phyloP scores from a whole-genome alignment of 352 stramenopile species.

The Phytophthora tentaculata region DNA sequence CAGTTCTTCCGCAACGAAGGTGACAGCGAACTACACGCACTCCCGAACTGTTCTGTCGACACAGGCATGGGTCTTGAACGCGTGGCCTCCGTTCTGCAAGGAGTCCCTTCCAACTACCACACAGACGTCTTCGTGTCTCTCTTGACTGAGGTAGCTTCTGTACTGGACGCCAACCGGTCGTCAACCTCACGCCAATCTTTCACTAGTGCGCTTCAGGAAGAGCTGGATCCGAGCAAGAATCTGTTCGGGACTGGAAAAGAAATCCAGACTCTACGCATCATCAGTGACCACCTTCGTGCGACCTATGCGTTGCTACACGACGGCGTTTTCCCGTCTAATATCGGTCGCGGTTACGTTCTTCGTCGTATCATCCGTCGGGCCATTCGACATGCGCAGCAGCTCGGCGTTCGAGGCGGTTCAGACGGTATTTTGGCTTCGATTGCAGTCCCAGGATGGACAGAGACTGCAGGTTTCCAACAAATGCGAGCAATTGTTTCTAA shows the following conservation, averaged over 20 bases:
- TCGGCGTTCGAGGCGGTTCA: constrained; percentile 48
- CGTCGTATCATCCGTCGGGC: constrained; percentile 93
- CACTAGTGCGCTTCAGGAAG: constrained; percentile 41
- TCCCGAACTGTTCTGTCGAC: constrained; percentile 95
- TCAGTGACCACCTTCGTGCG: constrained; percentile 96
- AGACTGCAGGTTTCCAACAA: constrained; percentile 48
- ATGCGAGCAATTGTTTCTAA: constrained; percentile 75
- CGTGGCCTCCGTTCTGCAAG: constrained; percentile 95
- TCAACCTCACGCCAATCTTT: constrained; percentile 38
- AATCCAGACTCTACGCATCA: constrained; percentile 85
- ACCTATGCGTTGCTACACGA: constrained; percentile 94
- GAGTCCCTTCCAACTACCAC: constrained; percentile 96
- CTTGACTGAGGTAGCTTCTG: constrained; percentile 51
- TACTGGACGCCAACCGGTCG: constrained; percentile 47
- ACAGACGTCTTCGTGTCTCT: constrained; percentile 96
- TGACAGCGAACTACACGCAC: constrained; percentile 65
- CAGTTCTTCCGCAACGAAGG: constrained; percentile 94
- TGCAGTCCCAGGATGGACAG: constrained; percentile 52
- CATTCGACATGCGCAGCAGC: constrained; percentile 74
- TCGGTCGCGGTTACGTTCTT: constrained; percentile 96
- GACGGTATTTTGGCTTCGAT: constrained; percentile 53
- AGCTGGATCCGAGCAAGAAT: constrained; percentile 48
- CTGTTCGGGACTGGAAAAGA: constrained; percentile 57
- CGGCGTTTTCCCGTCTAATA: constrained; percentile 95
- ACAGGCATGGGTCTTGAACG: constrained; percentile 98